A percentile compares a stretch with the other conserved stretches of the same genome.
Conservation (phyloP, 1,284 basidiomycete genomes). For the Pterulicium gracile region DNA sequence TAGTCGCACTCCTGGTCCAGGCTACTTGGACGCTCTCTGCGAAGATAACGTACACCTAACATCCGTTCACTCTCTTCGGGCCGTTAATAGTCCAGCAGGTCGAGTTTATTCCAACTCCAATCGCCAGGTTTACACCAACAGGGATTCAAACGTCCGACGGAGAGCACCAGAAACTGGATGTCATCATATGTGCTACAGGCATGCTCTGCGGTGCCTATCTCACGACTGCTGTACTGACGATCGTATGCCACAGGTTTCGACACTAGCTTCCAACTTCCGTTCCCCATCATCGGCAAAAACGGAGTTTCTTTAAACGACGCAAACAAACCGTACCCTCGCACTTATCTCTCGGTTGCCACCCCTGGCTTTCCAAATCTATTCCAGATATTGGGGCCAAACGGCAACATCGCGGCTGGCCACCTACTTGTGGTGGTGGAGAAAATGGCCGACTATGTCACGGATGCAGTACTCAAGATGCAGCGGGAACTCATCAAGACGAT, state of each 20-base stretch:
- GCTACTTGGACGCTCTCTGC: conserved; percentile 53
- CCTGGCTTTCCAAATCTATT: conserved; percentile 58
- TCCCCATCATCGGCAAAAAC: conserved; percentile 40
- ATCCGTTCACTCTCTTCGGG: background rate
- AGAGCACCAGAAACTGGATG: conserved; percentile 38
- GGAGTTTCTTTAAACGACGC: conserved; percentile 36
- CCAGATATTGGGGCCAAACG: conserved; percentile 44
- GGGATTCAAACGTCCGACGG: conserved; percentile 51
- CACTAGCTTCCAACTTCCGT: conserved; percentile 36
- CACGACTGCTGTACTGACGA: background rate
- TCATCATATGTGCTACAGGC: conserved; percentile 52
- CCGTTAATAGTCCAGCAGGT: too few species aligned
- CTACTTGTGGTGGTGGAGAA: conserved; percentile 42
- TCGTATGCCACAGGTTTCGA: conserved; percentile 32
- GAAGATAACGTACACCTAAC: conserved; percentile 32
- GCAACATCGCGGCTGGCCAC: conserved; percentile 38
- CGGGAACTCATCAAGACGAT: conserved; percentile 48
- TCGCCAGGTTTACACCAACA: conserved; percentile 36
- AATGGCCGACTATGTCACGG: conserved; percentile 42
- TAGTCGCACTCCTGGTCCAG: conserved; percentile 53
- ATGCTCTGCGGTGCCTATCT: background rate
- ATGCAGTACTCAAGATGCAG: conserved; percentile 45
- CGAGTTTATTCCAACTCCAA: conserved; percentile 39
- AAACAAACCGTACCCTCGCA: conserved; percentile 39
- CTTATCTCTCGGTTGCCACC: conserved; percentile 43